Evolutionary conservation across 1,139 yeast genomes (phyloP).

Genomic region (Meyerozyma athensensis): DNA sequence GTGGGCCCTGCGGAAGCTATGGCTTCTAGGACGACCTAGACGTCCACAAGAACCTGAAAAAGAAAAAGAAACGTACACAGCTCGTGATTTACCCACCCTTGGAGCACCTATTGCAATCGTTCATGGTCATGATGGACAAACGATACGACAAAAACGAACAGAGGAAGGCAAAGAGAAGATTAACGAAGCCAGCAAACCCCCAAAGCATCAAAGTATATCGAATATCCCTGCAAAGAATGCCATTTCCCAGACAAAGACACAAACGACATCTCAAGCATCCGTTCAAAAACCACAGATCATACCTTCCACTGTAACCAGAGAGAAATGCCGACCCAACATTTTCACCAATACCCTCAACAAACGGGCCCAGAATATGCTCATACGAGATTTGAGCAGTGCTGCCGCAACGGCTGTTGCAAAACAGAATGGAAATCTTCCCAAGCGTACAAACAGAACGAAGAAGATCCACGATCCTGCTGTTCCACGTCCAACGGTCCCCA

Average conservation of each 20-base stretch:
- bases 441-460: too few relatives aligned
- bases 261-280: background rate
- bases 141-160: background rate
- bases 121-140: background rate
- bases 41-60: background rate
- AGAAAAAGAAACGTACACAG: background rate
- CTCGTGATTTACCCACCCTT: background rate
- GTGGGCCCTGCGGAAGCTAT: conserved; percentile 2
- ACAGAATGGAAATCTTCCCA: too few relatives aligned
- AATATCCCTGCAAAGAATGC: too few relatives aligned
- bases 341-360: background rate
- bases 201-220: too few relatives aligned
- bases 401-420: background rate
- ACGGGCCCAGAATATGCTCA: background rate
- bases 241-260: too few relatives aligned
- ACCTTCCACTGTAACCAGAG: too few relatives aligned
- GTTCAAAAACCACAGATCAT: background rate
- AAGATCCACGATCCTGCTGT: too few relatives aligned
- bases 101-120: background rate
- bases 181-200: background rate
- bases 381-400: background rate
- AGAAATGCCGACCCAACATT: background rate
- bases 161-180: background rate
- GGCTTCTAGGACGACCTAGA: background rate
- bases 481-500: too few relatives aligned